These are phyloP conservation scores for Gillenia trifoliata DNA, from an alignment of 306 rosid species.

Conservation along the genomic window DNA sequence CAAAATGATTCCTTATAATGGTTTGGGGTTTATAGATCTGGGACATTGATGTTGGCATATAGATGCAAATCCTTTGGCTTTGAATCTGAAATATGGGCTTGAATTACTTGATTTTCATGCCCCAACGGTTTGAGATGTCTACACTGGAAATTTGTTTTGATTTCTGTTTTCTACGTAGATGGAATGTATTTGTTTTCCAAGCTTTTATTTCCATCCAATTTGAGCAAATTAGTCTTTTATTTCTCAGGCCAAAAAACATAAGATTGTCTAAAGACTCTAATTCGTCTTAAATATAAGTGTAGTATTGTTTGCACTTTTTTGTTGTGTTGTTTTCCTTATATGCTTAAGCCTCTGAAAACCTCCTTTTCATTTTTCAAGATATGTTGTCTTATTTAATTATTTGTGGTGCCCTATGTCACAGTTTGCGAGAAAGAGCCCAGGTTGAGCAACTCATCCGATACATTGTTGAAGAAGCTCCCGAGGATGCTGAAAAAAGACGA, in stretches of 20 bases:
- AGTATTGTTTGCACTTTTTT: neutral
- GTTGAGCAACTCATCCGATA: constrained; percentile 75
- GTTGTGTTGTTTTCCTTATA: neutral
- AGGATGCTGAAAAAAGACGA: constrained; percentile 88
- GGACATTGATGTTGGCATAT: neutral
- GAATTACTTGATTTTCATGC: neutral
- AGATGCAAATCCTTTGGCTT: neutral
- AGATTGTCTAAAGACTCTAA: neutral
- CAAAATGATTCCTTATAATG: neutral
- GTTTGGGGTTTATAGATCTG: neutral
- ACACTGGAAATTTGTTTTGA: neutral
- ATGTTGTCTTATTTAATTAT: neutral
- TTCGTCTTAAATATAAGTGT: neutral
- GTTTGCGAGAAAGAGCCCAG: constrained; percentile 80
- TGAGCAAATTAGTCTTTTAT: neutral
- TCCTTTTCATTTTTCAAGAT: neutral
- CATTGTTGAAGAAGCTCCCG: constrained; percentile 88
- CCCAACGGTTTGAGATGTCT: neutral
- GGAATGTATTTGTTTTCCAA: neutral
- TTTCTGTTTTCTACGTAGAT: neutral
- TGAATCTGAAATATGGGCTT: neutral
- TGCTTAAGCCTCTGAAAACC: neutral
- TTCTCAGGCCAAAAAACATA: neutral
- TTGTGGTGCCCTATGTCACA: constrained; percentile 31
- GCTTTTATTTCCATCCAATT: neutral